Evolutionary conservation across 139 green algal genomes (phyloP), one percentile per base, ranked within the genome.

Genomic region (Coelastrella sp.): DNA sequence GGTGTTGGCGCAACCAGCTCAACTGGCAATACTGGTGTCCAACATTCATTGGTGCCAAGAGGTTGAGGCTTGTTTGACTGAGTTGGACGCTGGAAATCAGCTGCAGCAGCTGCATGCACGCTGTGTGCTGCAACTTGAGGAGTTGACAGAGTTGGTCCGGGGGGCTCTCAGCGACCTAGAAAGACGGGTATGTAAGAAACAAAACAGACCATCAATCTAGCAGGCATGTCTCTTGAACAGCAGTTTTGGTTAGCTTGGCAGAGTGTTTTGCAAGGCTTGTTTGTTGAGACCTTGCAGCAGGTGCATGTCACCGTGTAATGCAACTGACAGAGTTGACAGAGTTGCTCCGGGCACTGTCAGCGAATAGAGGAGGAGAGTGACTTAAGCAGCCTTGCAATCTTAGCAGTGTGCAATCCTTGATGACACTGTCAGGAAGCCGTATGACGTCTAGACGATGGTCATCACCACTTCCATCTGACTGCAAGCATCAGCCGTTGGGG

Each of bases 1-100:
- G 96, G 93, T 98, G 76, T 92, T 97, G 58, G 73, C 95, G 61
- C 96, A 98, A 87, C 95, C 96, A n/a, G 95, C 95, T 32, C 96
- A 98, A 93, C 93, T 98, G 83, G 96, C 97, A 56, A 92, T 98
- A 71, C 91, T 94, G 73, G 92, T 97, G 32, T 94, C 90, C 75
- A 96, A 98, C 82, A 77, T 96, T 4, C 96, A 96, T 89, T 98
- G 96, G 96, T 96, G 95, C 83, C 68, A 91, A 10, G 61, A 68
- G 10, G 61, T 68, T 68, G 61, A 68, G 61, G 10, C 61, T 68
- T 68, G 61, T 10, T 68, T 68, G 61, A 68, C 10, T 68, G 61
- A 10, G 7, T 17, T 16, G 0, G 2, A 65, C 7, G 83, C 83
- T 2, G 83, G 56, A 8, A 8, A 20, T 5, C 56, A 82, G 74